Conservation (phyloP, 1,139 yeast species). For the Eremothecium gossypii region DNA sequence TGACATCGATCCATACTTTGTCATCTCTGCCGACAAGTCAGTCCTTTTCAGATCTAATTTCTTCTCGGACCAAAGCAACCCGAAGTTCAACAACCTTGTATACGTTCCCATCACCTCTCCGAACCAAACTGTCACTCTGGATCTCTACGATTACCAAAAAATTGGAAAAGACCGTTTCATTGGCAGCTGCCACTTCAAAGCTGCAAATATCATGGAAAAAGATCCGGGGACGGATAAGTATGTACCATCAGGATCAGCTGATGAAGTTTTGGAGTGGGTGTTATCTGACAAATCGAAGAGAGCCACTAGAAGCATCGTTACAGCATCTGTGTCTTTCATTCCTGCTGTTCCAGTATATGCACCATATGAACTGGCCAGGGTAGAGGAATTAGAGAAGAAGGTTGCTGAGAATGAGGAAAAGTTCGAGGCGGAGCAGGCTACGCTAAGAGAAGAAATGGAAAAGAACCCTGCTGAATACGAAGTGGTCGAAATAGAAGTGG, state of each 20-base stretch:
- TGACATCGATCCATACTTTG: constrained; percentile 63
- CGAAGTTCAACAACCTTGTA: constrained; percentile 48
- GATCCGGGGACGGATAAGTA: constrained; percentile 37
- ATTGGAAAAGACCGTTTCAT: constrained; percentile 54
- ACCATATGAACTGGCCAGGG: constrained; percentile 42
- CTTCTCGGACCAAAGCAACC: constrained; percentile 47
- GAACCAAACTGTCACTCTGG: constrained; percentile 48
- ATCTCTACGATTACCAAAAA: constrained; percentile 57
- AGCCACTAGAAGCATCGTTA: constrained; percentile 39
- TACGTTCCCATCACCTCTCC: constrained; percentile 57
- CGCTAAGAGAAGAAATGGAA: constrained; percentile 41
- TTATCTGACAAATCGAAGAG: constrained; percentile 33
- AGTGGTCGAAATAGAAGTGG: constrained; percentile 47
- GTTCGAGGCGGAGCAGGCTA: constrained; percentile 36
- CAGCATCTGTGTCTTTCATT: constrained; percentile 52
- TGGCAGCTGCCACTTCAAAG: constrained; percentile 48
- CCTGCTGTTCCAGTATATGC: constrained; percentile 59
- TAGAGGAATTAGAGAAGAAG: constrained; percentile 35
- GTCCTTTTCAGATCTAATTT: constrained; percentile 47
- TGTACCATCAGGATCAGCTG: constrained; percentile 31
- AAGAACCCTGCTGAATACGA: constrained; percentile 55
- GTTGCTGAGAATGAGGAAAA: constrained; percentile 31
- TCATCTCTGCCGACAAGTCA: constrained; percentile 49
- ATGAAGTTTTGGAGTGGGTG: constrained; percentile 31
- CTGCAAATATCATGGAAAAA: constrained; percentile 42